Evolutionary conservation across 2,329 filamentous ascomycete genomes (phyloP), one percentile per base, ranked within the genome.

Genomic region (Cercospora zeae-maydis): DNA sequence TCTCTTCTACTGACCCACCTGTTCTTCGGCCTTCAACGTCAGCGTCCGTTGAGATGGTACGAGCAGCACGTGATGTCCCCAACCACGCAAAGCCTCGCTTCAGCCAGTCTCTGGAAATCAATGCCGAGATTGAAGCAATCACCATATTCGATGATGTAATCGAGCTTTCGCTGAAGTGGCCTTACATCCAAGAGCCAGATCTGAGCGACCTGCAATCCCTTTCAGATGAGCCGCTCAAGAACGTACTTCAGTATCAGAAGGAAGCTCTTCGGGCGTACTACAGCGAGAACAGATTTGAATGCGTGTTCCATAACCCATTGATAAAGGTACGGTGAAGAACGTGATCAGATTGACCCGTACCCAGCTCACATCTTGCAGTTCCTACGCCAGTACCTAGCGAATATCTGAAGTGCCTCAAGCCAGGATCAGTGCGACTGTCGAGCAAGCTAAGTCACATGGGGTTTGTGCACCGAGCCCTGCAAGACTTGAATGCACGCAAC

Each of bases 401-500:
- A 1, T 14, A 59, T 3, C 8, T 59, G 16, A 59, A 37, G 7
- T 52, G 34, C 7, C 58, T 59, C 1, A 19, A 45, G n/a, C 51
- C 58, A 31, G 31, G 45, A 16, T 33, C 58, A 8, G 58, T 61
- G 31, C 52, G 52, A 16, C n/a, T 63, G 10, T 52, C 62, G n/a
- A 39, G 31, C 45, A 55, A 58, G 42, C 31, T 63, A 7, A 31
- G 36, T 3, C 39, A 52, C 14, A 54, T 55, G 24, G 58, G 58
- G 16, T 63, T 34, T 19, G 57, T 63, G 33, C 27, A 49, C 8
- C 45, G 31, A 36, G 36, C 42, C n/a, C 33, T 63, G 11, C 24
- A 47, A n/a, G 53, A 58, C 16, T 42, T 63, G 14, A 60, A 63
- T 30, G n/a, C 59, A 42, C 58, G 62, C 27, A 30, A 16, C 2